Evolutionary conservation across 2,329 filamentous ascomycete species (phyloP).

Genomic region (Exophiala sp.): DNA sequence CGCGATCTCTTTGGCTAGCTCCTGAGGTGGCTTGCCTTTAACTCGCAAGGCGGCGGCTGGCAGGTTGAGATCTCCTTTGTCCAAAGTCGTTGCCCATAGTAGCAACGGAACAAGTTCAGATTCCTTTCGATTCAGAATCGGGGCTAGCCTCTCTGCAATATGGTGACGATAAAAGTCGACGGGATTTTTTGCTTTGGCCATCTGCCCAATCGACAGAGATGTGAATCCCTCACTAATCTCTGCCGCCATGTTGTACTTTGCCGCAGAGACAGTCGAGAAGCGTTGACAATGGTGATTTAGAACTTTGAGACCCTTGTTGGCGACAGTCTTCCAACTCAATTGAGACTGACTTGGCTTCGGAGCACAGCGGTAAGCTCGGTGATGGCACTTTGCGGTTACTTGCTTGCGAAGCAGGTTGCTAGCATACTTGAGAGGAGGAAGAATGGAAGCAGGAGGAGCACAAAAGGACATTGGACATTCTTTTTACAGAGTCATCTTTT

Average conservation of each 20-base stretch:
- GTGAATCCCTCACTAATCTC: slow-evolving; percentile 11
- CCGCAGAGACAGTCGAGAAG: background rate
- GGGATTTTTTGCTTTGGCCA: slow-evolving; percentile 39
- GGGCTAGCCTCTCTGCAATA: slow-evolving; percentile 41
- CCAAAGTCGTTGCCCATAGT: slow-evolving; percentile 44
- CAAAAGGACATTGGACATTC: slow-evolving; percentile 8
- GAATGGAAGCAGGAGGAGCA: background rate
- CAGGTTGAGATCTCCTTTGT: slow-evolving; percentile 46
- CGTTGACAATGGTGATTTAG: background rate
- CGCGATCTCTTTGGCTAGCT: slow-evolving; percentile 54
- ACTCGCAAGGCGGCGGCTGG: slow-evolving; percentile 44
- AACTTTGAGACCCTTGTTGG: background rate
- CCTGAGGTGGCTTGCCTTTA: slow-evolving; percentile 58
- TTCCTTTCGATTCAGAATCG: slow-evolving; percentile 38
- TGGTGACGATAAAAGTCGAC: slow-evolving; percentile 46
- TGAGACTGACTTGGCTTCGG: too few species aligned
- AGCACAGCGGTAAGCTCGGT: too few species aligned
- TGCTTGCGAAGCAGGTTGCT: background rate
- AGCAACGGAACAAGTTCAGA: slow-evolving; percentile 40
- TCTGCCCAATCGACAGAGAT: slow-evolving; percentile 35
- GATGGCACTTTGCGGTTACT: too few species aligned
- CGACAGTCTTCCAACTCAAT: too few species aligned
- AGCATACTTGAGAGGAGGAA: background rate
- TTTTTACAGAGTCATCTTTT: slow-evolving; percentile 13
- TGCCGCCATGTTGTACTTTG: slow-evolving; percentile 14